Evolutionary conservation across 2,329 filamentous ascomycete species (phyloP), one percentile per base, ranked within the genome.

Genomic region (Cercospora brassicicola): DNA sequence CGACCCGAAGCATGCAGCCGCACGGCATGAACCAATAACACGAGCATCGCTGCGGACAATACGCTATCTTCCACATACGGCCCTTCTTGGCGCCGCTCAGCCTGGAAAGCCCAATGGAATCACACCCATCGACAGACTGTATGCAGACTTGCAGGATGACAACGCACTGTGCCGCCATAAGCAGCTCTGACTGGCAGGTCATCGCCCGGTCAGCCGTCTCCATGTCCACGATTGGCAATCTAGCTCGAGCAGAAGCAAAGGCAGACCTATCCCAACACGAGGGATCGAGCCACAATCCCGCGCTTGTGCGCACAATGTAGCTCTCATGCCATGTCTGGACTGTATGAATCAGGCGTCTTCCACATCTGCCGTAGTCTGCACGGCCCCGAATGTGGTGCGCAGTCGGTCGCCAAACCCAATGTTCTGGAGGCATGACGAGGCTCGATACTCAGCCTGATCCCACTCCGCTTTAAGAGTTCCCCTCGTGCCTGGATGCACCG

Each of bases 131-230:
- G 36, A 18, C 13, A 42, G 20, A 39, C 59, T 62, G 26, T 51
- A 62, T 62, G 59, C 59, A 45, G 42, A 28, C 23, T 4, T 62
- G 59, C 59, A 62, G 39, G 8, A 42, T 4, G n/a, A 51, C 59
- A 51, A 51, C 39, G 59, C 39, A 62, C 59, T 51, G 39, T 51
- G 42, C 59, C 59, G 59, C 59, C 39, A 15, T 4, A 9, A 30
- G 15, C 59, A 62, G 39, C 59, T 62, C 4, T 13, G 8, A 62
- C 42, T 62, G 59, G 59, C 26, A 62, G 59, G n/a, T 15, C 23
- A 51, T 62, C 45, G 28, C 39, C 39, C 13, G 28, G 15, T 15
- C 30, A n/a, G 23, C 59, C 15, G 26, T 51, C 20, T 18, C 23
- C 33, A 20, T 62, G 36, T 45, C 39, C 26, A 45, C 26, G 36